Base-by-base conservation (phyloP, 768 basidiomycete species). In the Hygrophorus pudorinus region DNA sequence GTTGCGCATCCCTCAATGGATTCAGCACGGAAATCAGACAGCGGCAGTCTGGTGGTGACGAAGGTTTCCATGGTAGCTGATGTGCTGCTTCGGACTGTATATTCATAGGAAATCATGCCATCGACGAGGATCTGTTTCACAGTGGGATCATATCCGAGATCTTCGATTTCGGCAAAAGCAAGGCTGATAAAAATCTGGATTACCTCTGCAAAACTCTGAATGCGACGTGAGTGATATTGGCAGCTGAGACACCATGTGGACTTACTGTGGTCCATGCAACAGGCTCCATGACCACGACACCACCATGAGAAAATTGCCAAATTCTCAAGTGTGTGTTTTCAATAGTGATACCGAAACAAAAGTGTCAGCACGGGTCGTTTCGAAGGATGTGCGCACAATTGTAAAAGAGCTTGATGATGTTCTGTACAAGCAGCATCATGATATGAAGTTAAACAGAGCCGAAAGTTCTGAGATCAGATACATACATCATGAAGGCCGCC, bases 141-240 rank as follows among this genome's bases (percentile, higher is more conserved):
- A 11, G 45, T 50, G 12, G 49, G 41, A 38, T 52, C 51, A 27
- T 44, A 52, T n/a, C 51, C 51, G 10, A 51, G 49, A 17, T 39
- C 30, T 17, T 14, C n/a, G n/a, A 7, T 18, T 11, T 24, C 24
- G 34, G 49, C 40, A 29, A 51, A 52, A 13, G 45, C 40, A 4
- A 49, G 16, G 38, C 45, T 46, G 21, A 40, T 13, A 34, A 41
- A 39, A 8, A 49, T 18, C 14, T 20, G 24, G 20, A 47, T 40
- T 4, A 47, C 24, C 13, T 38, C 45, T 40, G 34, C 16, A 28
- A n/a, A 13, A 14, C 34, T 21, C 30, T 20, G 11, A 27, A 18
- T 14, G 14, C 1, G 28, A 16, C 20, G 9, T 32, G 37, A 16
- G 5, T 37, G n/a, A n/a, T 18, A 33, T 27, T 9, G 35, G 34